A percentile compares a stretch with the other conserved stretches of the same genome.
phyloP scores from a whole-genome alignment of 345 rosid species.

The Acer campestre region DNA sequence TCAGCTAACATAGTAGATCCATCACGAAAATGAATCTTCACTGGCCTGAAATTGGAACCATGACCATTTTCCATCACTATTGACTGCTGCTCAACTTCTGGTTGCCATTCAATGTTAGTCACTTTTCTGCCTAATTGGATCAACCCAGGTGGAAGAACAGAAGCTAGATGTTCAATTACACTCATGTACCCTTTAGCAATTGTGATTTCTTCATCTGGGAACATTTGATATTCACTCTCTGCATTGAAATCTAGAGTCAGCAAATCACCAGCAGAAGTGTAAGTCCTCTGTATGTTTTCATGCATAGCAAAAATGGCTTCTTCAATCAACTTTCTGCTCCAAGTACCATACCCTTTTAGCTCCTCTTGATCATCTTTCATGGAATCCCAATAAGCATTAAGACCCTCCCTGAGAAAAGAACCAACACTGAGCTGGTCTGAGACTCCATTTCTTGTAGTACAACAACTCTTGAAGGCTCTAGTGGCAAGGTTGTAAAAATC shows the following conservation, averaged over 20 bases:
- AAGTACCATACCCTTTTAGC: slow-evolving; percentile 40
- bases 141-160: slow-evolving; percentile 70
- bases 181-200: slow-evolving; percentile 86
- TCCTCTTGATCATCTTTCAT: slow-evolving; percentile 28
- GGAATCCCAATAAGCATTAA: slow-evolving; percentile 59
- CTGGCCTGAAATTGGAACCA: slow-evolving; percentile 38
- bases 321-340: slow-evolving; percentile 59
- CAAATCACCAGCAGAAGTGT: slow-evolving; percentile 89
- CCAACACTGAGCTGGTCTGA: slow-evolving; percentile 56
- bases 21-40: slow-evolving; percentile 80
- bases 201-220: slow-evolving; percentile 95
- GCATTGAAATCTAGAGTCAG: slow-evolving; percentile 67
- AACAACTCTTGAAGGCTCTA: slow-evolving; percentile 38
- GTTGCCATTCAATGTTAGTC: slow-evolving; percentile 70
- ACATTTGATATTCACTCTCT: slow-evolving; percentile 90
- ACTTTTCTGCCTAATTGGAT: slow-evolving; percentile 72
- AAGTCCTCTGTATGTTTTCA: slow-evolving; percentile 80
- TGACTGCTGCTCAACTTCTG: slow-evolving; percentile 23
- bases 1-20: slow-evolving; percentile 77
- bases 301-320: slow-evolving; percentile 77
- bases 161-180: slow-evolving; percentile 66
- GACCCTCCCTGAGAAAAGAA: slow-evolving; percentile 56
- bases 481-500: slow-evolving; percentile 40
- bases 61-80: slow-evolving; percentile 36
- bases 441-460: slow-evolving; percentile 32